Evolutionary conservation across 1,284 basidiomycete species (phyloP), one percentile per base, ranked within the genome.

Genomic region (Heterobasidion occidentale): DNA sequence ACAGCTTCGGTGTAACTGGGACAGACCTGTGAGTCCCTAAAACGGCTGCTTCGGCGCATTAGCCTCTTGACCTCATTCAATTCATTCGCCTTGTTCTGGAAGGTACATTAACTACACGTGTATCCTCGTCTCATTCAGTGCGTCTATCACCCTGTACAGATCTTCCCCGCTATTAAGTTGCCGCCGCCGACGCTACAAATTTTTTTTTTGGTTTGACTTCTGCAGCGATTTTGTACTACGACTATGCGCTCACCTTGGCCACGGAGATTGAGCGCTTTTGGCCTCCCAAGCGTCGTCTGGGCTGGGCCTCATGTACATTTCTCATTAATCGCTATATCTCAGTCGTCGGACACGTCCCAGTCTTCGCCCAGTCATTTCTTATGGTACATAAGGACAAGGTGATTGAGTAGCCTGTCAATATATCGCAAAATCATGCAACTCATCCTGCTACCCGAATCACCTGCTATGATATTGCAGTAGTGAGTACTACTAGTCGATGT

Each of bases 161-260:
- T 42, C 38, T n/a, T 42, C 12, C n/a, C n/a, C 5, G 38, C 11
- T 3, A n/a, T n/a, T 42, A n/a, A 42, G 38, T 42, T 42, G 38
- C 38, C 38, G 38, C 1, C 1, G 1, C 12, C n/a, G 38, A 5
- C 27, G 27, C 27, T 27, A 27, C 27, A 4, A 5, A 0, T 27
- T 27, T 27, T 42, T 12, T 42, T 42, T 42, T 2, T 42, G 38
- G 11, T 11, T 12, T 9, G n/a, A 3, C 5, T 42, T 0, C n/a
- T 42, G 38, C 46, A 60, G 59, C 44, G 8, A 58, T 60, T 35
- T 51, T 60, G 17, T 58, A 53, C 36, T 60, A 60, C 45, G 59
- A 60, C 36, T 60, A 56, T n/a, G 35, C 17, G n/a, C 54, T 58
- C 42, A 58, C 57, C 12, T 46, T 60, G 14, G n/a, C 54, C 12